Evolutionary conservation across 2,329 filamentous ascomycete species (phyloP).

Genomic region (Trichoderma hamatum): DNA sequence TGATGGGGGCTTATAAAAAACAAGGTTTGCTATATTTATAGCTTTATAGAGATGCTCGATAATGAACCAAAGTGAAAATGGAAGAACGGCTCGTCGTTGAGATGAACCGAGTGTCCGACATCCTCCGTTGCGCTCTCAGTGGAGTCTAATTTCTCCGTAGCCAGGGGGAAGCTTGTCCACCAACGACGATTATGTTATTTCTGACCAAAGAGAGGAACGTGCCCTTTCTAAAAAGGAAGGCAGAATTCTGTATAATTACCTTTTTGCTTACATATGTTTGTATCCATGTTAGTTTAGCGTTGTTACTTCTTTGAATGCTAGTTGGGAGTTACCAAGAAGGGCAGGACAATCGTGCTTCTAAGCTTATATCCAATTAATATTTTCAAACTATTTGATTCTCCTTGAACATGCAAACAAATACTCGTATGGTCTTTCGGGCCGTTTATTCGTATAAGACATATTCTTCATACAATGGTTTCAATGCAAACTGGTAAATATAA

Average conservation of each 20-base stretch:
- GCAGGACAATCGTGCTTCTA: constrained; percentile 5
- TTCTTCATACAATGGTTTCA: not conserved
- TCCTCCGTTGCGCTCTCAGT: not conserved
- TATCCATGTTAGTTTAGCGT: not conserved
- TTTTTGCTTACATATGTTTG: not conserved
- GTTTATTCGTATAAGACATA: not conserved
- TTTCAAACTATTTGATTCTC: not conserved
- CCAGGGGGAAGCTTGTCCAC: not conserved
- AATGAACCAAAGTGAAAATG: not conserved
- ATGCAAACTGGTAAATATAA: not conserved
- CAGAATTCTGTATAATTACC: not conserved
- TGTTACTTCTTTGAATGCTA: not conserved
- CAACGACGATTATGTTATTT: not conserved
- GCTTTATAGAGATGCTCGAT: too few relatives aligned
- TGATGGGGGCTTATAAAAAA: not conserved
- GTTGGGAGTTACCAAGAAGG: constrained; percentile 7
- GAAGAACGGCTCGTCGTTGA: not conserved
- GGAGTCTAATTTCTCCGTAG: constrained; percentile 2
- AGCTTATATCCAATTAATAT: constrained; percentile 8
- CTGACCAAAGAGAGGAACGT: not conserved
- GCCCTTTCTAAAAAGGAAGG: constrained; percentile 13
- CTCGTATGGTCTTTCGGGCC: constrained; percentile 18
- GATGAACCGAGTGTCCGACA: not conserved
- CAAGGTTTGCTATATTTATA: not conserved
- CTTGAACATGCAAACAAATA: not conserved